Evolutionary conservation across 2,329 filamentous ascomycete species (phyloP), one percentile per base, ranked within the genome.

Genomic region (Moelleriella libera): DNA sequence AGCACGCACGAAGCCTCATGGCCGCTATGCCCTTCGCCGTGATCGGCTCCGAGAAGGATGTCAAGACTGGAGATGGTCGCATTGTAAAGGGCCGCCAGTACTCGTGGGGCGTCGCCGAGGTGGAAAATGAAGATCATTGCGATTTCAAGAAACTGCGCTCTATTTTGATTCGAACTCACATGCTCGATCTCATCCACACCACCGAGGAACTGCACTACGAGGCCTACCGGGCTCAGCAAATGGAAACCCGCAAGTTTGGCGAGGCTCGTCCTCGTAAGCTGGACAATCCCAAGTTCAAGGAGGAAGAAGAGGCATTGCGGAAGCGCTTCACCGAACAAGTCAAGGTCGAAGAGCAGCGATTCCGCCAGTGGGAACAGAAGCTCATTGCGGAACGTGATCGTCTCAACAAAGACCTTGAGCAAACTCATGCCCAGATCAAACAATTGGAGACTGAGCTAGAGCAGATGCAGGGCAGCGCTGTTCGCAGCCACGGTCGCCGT

Each of bases 221-320:
- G 71, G 90, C 88, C 51, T 98, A 98, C 77, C 90, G 92, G 60
- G 92, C 92, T 48, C 88, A 94, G 70, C 94, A 98, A 72, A 98
- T 98, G 92, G 92, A 98, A 77, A 98, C 92, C 45, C 82, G 92
- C 72, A 98, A 98, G 73, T 97, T 98, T 59, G 92, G 92, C 69
- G 94, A 98, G 74, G 90, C 89, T 50, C 83, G 90, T 57, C 92
- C 92, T 58, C 80, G 90, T 70, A 98, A 98, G 80, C 77, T 98
- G 60, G 92, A 98, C 74, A 98, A 98, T 77, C 92, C 92, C 72
- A 98, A 98, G 77, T 98, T 97, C 80, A 98, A 98, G 81, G 92
- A 98, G 68, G 92, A 98, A 71, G 92, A 98, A 66, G 92, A 98
- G 77, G 86, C 87, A 52, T 82, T 98, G 55, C 83, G 92, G 71